Evolutionary conservation across 2,329 filamentous ascomycete genomes (phyloP).

Genomic region (Cordyceps javanica): DNA sequence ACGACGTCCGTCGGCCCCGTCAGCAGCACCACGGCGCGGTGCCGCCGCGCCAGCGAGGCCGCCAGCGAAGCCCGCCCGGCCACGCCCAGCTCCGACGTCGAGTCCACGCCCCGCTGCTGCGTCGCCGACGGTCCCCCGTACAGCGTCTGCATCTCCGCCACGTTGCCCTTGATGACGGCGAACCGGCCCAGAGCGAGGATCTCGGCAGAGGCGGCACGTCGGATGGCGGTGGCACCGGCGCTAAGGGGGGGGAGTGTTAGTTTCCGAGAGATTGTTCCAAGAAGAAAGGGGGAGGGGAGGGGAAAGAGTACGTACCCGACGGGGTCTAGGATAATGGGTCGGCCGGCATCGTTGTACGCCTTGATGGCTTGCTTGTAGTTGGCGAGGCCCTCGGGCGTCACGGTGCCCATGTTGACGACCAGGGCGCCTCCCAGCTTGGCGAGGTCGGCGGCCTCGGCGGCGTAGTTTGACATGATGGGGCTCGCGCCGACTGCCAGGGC

Average conservation of each 20-base stretch:
- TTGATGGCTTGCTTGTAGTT: conserved; percentile 69
- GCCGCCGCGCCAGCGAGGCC: conserved; percentile 56
- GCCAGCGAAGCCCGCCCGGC: conserved; percentile 55
- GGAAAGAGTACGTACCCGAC: conserved; percentile 55
- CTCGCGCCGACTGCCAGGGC: conserved; percentile 78
- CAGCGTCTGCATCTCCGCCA: conserved; percentile 75
- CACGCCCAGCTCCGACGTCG: conserved; percentile 51
- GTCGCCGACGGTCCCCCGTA: conserved; percentile 50
- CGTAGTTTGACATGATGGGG: conserved; percentile 91
- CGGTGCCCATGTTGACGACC: conserved; percentile 92
- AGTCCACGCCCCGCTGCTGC: conserved; percentile 88
- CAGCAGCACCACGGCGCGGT: conserved; percentile 70
- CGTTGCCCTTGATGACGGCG: conserved; percentile 89
- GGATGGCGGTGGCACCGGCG: conserved; percentile 72
- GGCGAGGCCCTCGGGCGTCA: conserved; percentile 65
- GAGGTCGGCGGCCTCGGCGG: conserved; percentile 76
- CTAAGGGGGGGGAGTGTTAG: conserved; percentile 24
- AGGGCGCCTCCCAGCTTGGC: conserved; percentile 69
- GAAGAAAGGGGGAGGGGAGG: not conserved
- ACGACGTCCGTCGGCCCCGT: conserved; percentile 75
- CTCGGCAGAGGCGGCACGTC: conserved; percentile 62
- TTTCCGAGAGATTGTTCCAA: not conserved
- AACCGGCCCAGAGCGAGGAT: conserved; percentile 72
- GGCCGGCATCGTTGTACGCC: conserved; percentile 73
- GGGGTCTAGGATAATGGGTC: conserved; percentile 79